Conservation (phyloP, 176 grass and related monocot genomes). For the Triticum timopheevii region DNA sequence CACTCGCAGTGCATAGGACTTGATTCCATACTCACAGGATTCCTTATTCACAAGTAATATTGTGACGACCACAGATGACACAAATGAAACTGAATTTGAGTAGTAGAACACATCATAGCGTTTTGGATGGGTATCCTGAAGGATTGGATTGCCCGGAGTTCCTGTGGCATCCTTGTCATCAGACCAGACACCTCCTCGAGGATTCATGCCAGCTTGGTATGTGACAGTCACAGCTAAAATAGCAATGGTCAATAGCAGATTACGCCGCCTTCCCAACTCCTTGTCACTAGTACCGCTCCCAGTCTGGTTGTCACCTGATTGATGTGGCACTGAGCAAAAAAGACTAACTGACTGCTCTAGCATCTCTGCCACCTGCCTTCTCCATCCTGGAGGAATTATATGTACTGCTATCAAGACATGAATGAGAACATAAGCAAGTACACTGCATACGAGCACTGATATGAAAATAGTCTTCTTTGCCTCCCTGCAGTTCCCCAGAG, state of each 20-base stretch:
- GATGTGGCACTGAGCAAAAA: not conserved
- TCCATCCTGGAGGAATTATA: slow-evolving; percentile 24
- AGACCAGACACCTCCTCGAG: slow-evolving; percentile 43
- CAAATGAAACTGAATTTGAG: slow-evolving; percentile 34
- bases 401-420: slow-evolving; percentile 37
- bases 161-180: not conserved
- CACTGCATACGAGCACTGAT: not conserved
- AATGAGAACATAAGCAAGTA: slow-evolving; percentile 22
- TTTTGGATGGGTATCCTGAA: slow-evolving; percentile 8
- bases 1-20: slow-evolving; percentile 30
- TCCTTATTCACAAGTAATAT: slow-evolving; percentile 41
- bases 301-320: not conserved
- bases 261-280: slow-evolving; percentile 25
- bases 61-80: slow-evolving; percentile 34
- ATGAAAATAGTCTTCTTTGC: slow-evolving; percentile 1
- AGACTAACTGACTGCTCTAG: not conserved
- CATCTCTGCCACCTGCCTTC: not conserved
- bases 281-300: not conserved
- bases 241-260: slow-evolving; percentile 25
- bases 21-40: slow-evolving; percentile 42
- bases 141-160: slow-evolving; percentile 27
- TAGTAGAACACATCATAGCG: slow-evolving; percentile 39
- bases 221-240: slow-evolving; percentile 39
- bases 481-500: slow-evolving; percentile 30
- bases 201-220: slow-evolving; percentile 52